phyloP scores from a whole-genome alignment of 805 yeast genomes.

The Pichia manshurica region DNA sequence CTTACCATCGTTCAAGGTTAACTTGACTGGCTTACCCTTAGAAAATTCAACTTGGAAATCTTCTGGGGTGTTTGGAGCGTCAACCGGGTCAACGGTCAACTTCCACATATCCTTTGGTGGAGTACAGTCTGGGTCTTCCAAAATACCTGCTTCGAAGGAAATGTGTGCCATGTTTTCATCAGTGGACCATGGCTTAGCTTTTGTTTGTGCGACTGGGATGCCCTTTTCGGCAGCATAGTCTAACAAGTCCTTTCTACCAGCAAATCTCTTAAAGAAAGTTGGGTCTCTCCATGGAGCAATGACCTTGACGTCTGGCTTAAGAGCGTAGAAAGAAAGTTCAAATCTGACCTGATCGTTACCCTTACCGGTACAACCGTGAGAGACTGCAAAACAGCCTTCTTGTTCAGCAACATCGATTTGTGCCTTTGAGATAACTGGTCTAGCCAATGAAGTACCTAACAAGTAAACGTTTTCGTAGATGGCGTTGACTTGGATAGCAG shows the following conservation, averaged over 20 bases:
- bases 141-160: constrained; percentile 98
- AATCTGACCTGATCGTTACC: constrained; percentile 99
- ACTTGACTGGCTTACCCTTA: constrained; percentile 83
- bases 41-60: constrained; percentile 75
- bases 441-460: constrained; percentile 95
- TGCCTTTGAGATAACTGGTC: constrained; percentile 98
- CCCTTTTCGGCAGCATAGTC: constrained; percentile 89
- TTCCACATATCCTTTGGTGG: constrained; percentile 99
- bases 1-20: constrained; percentile 54
- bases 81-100: constrained; percentile 89
- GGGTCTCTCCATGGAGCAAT: constrained; percentile 99
- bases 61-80: constrained; percentile 94
- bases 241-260: constrained; percentile 94
- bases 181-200: constrained; percentile 99
- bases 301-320: constrained; percentile 93
- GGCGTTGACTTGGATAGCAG: constrained; percentile 97
- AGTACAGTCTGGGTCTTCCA: constrained; percentile 97
- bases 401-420: constrained; percentile 95
- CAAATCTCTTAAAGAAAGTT: constrained; percentile 86
- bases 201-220: constrained; percentile 95
- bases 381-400: constrained; percentile 97
- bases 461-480: constrained; percentile 96
- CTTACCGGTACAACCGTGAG: constrained; percentile 99
- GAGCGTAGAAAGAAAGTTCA: constrained; percentile 93
- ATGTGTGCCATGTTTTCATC: constrained; percentile 99